Percentiles rank a stretch among this genome's conserved stretches.
These are phyloP conservation scores for Aspergillus avenaceus DNA, from an alignment of 495 filamentous ascomycete species.

Conservation along the genomic window DNA sequence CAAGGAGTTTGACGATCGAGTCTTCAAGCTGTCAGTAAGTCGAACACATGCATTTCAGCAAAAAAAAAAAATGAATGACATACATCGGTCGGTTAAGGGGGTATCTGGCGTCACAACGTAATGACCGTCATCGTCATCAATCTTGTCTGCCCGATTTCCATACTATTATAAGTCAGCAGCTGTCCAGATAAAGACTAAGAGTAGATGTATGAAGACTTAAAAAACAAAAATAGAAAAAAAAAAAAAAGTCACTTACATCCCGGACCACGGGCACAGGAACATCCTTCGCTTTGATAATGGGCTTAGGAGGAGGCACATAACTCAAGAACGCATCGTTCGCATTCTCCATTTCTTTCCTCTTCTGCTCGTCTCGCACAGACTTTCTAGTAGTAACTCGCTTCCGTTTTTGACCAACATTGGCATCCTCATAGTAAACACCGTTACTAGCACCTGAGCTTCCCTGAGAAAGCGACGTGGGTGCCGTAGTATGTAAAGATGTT, in stretches of 20 bases:
- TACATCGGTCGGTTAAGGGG: constrained; percentile 83
- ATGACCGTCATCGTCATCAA: constrained; percentile 95
- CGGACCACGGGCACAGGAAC: constrained; percentile 75
- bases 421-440: constrained; percentile 49
- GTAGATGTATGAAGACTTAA: too few relatives aligned
- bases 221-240: constrained; percentile 4
- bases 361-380: constrained; percentile 75
- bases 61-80: constrained; percentile 34
- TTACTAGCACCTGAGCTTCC: constrained; percentile 57
- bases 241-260: constrained; percentile 63
- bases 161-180: constrained; percentile 31
- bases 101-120: constrained; percentile 86
- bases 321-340: constrained; percentile 66
- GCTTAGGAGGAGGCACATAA: constrained; percentile 82
- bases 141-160: constrained; percentile 51
- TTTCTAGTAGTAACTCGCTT: constrained; percentile 76
- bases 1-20: constrained; percentile 79
- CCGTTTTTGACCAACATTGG: constrained; percentile 72
- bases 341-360: constrained; percentile 63
- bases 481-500: constrained; percentile 81
- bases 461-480: constrained; percentile 82
- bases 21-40: constrained; percentile 47
- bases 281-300: constrained; percentile 86
- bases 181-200: background rate
- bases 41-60: constrained; percentile 7